Conservation (phyloP, 2,329 filamentous ascomycete species). For the Neoascochyta sp. region DNA sequence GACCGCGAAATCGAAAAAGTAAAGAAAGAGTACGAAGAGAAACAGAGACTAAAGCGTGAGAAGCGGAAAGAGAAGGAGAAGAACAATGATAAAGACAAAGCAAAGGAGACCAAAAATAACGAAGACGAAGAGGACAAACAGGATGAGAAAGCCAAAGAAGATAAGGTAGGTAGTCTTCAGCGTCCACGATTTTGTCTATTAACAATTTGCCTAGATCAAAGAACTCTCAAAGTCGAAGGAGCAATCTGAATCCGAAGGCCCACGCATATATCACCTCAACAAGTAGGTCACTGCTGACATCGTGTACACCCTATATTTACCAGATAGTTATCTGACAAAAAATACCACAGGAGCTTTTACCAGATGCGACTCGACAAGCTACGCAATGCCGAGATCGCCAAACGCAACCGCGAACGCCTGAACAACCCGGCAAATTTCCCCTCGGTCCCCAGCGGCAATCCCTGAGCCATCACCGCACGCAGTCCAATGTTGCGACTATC, state of each 20-base stretch:
- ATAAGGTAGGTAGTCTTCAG: slow-evolving; percentile 45
- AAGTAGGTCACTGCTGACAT: slow-evolving; percentile 52
- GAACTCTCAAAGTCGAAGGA: slow-evolving; percentile 48
- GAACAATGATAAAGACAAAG: slow-evolving; percentile 61
- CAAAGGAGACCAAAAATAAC: slow-evolving; percentile 52
- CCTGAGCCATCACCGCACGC: too few relatives aligned
- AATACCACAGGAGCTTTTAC: slow-evolving; percentile 66
- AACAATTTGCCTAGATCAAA: slow-evolving; percentile 39
- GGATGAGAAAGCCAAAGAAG: slow-evolving; percentile 61
- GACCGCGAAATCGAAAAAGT: slow-evolving; percentile 48
- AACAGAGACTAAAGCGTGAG: slow-evolving; percentile 57
- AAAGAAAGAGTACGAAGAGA: slow-evolving; percentile 50
- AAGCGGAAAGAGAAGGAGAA: slow-evolving; percentile 46
- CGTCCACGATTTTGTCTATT: slow-evolving; percentile 2
- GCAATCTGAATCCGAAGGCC: slow-evolving; percentile 54
- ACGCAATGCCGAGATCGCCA: slow-evolving; percentile 72
- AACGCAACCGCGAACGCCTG: slow-evolving; percentile 74
- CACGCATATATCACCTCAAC: slow-evolving; percentile 78
- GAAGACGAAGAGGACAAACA: slow-evolving; percentile 62
- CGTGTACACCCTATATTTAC: not conserved
- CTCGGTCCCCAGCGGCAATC: slow-evolving; percentile 66
- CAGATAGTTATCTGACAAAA: not conserved
- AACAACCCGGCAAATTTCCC: slow-evolving; percentile 79
- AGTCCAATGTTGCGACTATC: too few relatives aligned
- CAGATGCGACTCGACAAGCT: slow-evolving; percentile 79